Evolutionary conservation across 2,329 filamentous ascomycete genomes (phyloP).

Genomic region (Trichophaea hybrida): DNA sequence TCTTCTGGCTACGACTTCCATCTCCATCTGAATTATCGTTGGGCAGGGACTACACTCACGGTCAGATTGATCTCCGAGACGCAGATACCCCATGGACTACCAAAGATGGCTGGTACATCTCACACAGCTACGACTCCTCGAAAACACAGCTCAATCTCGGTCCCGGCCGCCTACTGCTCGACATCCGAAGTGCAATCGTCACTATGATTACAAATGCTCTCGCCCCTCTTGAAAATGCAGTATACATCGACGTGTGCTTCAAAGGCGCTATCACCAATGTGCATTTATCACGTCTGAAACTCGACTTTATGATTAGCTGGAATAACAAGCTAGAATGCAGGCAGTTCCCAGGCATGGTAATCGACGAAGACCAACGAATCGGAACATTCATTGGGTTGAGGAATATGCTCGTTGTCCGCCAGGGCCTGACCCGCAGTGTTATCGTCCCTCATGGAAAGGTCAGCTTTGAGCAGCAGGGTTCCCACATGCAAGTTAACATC

Average conservation of each 20-base stretch:
- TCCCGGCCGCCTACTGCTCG: slow-evolving; percentile 28
- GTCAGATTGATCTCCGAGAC: too few species aligned
- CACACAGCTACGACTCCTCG: too few species aligned
- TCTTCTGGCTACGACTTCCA: slow-evolving; percentile 40
- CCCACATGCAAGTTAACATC: slow-evolving; percentile 25
- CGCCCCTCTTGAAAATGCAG: slow-evolving; percentile 31
- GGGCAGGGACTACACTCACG: too few species aligned
- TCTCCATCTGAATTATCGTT: too few species aligned
- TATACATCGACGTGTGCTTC: slow-evolving; percentile 29
- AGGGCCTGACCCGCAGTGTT: slow-evolving; percentile 28
- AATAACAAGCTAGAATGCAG: slow-evolving; percentile 13
- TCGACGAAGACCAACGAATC: slow-evolving; percentile 37
- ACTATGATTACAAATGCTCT: slow-evolving; percentile 29
- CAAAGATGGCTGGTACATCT: too few species aligned
- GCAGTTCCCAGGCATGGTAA: slow-evolving; percentile 37
- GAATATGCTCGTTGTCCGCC: not conserved
- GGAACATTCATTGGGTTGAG: slow-evolving; percentile 39
- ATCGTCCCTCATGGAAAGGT: slow-evolving; percentile 32
- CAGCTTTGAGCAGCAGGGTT: slow-evolving; percentile 9
- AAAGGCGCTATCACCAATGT: slow-evolving; percentile 29
- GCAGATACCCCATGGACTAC: too few species aligned
- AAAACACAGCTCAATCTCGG: too few species aligned
- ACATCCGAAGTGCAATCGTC: slow-evolving; percentile 31
- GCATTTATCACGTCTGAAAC: slow-evolving; percentile 35
- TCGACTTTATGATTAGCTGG: slow-evolving; percentile 34